Base-by-base conservation (phyloP, 257 asterid genomes). In the Lycium barbarum region DNA sequence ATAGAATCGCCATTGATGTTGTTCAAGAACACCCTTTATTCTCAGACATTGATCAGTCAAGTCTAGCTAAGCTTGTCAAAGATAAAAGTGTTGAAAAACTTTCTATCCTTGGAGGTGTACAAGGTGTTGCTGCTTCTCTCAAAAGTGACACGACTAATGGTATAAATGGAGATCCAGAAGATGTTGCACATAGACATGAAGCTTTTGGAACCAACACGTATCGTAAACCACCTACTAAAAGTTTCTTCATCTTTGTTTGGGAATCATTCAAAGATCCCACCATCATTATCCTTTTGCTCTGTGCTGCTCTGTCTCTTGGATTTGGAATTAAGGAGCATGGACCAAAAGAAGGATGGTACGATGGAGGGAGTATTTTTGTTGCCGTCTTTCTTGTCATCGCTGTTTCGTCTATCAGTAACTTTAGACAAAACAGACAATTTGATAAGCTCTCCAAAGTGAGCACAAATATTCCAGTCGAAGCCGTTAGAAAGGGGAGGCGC, bases 321-420 rank as follows among this genome's bases (percentile, higher is more conserved):
- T 80, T 90, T 78, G 93, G 93, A 17, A 86, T 90, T 14, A 86
- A 90, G 84, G 84, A 86, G 66, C 78, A 89, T 43, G 92, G 90
- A 35, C 83, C 84, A 7, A 81, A 85, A 55, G 90, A 83, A 73
- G 89, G 90, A 73, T 90, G 91, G 90, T 88, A 87, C 6, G 93
- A 90, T 45, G 92, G 93, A 49, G 90, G 90, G 81, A 87, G 91
- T 73, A 88, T 85, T 45, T 86, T 87, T 63, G 82, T 86, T 8
- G 93, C 91, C 0, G 88, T 87, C 13, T 86, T 88, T 57, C 90
- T 87, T 36, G 90, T 86, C 58, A 84, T 90, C 0, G 71, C 85
- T 38, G 90, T 90, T 85, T 87, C 93, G 6, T 85, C 90, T 3
- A 11, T 79, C 0, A 87, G 90, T 17, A 76, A 88, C 13, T 90